phyloP scores from a whole-genome alignment of 257 asterid species.

The Solanum medicagineum region DNA sequence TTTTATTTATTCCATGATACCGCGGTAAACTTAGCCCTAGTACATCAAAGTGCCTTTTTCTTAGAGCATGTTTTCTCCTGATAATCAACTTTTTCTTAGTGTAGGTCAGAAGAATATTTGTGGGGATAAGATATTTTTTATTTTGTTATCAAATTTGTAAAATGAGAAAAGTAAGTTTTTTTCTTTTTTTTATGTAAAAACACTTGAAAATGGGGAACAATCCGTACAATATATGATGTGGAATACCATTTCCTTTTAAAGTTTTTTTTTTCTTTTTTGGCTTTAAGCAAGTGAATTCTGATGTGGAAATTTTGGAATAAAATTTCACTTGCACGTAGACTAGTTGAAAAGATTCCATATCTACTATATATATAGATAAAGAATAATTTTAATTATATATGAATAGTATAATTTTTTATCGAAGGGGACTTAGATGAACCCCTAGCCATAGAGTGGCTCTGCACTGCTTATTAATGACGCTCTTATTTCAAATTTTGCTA shows the following conservation, averaged over 20 bases:
- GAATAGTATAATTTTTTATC: too few species aligned
- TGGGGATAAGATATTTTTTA: neutral
- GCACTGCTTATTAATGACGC: too few species aligned
- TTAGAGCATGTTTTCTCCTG: neutral
- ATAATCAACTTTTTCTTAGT: neutral
- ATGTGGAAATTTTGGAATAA: neutral
- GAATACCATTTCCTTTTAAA: neutral
- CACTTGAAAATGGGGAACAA: neutral
- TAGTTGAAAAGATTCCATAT: rapidly evolving
- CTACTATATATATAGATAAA: too few species aligned
- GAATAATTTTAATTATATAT: too few species aligned
- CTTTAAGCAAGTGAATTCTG: neutral
- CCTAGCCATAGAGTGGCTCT: too few species aligned
- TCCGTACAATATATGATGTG: neutral
- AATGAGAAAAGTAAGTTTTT: neutral
- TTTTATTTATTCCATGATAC: neutral
- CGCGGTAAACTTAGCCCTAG: neutral
- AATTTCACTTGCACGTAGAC: neutral
- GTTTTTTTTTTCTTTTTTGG: neutral
- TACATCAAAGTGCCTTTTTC: neutral
- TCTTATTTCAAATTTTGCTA: too few species aligned
- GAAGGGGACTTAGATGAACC: rapidly evolving
- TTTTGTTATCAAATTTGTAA: neutral
- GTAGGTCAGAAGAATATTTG: neutral
- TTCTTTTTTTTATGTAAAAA: neutral